Conservation (phyloP, 75 land plant species). For the Pinus albicaulis region DNA sequence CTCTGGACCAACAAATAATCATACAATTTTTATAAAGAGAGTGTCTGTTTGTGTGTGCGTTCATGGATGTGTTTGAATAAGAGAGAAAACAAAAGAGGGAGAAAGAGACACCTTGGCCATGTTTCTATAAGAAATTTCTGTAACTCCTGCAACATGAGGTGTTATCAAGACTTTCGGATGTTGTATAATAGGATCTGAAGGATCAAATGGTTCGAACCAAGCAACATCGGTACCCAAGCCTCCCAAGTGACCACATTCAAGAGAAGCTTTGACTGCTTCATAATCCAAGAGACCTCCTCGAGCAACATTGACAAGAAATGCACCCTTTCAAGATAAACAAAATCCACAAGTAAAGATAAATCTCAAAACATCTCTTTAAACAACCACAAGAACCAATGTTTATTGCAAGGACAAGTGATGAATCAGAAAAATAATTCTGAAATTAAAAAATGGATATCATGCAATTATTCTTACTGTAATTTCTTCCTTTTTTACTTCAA, state of each 20-base stretch:
- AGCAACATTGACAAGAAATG: conserved; percentile 81
- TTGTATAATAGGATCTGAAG: conserved; percentile 77
- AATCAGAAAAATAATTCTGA: neutral
- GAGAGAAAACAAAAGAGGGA: neutral
- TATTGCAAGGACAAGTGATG: neutral
- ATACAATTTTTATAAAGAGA: neutral
- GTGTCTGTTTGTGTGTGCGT: neutral
- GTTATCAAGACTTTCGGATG: conserved; percentile 82
- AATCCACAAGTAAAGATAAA: neutral
- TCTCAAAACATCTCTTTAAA: neutral
- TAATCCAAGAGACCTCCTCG: conserved; percentile 91
- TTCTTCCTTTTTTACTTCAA: neutral
- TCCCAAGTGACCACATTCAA: conserved; percentile 84
- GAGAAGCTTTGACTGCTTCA: conserved; percentile 47
- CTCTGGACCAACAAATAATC: neutral
- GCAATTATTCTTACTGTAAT: neutral
- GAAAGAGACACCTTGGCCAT: conserved; percentile 79
- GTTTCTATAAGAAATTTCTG: conserved; percentile 72
- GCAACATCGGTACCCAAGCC: conserved; percentile 94
- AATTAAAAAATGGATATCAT: neutral
- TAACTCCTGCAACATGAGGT: conserved; percentile 96
- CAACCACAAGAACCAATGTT: neutral
- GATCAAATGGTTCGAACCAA: conserved; percentile 93
- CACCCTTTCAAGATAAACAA: conserved; percentile 46
- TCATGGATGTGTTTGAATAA: neutral